Percentiles rank a stretch among this genome's conserved stretches.
Conservation (phyloP, 495 filamentous ascomycete species). For the Xylaria sp. region DNA sequence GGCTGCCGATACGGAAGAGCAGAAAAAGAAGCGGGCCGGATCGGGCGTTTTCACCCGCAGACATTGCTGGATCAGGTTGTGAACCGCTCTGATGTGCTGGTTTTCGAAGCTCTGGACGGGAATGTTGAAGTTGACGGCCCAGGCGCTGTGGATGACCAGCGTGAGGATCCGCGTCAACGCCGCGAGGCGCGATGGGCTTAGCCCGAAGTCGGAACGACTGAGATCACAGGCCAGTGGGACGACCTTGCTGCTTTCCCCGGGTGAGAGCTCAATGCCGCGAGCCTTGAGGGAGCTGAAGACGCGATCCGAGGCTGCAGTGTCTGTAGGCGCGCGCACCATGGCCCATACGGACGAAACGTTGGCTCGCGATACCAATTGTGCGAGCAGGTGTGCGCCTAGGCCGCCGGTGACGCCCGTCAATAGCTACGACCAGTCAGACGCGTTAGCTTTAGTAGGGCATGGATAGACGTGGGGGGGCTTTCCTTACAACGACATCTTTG, state of each 20-base stretch:
- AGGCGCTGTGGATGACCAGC: conserved; percentile 63
- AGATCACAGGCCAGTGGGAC: conserved; percentile 54
- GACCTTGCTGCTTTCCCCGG: conserved; percentile 43
- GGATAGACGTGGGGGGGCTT: not conserved
- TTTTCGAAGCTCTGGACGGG: conserved; percentile 47
- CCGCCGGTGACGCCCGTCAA: conserved; percentile 68
- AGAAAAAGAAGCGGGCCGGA: conserved; percentile 60
- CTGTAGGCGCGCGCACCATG: conserved; percentile 55
- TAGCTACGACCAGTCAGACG: conserved; percentile 32
- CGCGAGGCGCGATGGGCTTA: conserved; percentile 45
- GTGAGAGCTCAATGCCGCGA: conserved; percentile 27
- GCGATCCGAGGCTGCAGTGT: conserved; percentile 32
- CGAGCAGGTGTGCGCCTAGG: conserved; percentile 62
- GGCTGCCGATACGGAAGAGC: conserved; percentile 58
- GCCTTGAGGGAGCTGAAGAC: conserved; percentile 33
- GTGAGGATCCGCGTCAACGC: conserved; percentile 52
- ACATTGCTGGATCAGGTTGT: conserved; percentile 63
- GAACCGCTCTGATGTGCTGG: conserved; percentile 56
- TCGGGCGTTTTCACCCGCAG: conserved; percentile 47
- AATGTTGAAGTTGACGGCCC: conserved; percentile 66
- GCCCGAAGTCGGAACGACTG: conserved; percentile 51
- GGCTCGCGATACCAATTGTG: conserved; percentile 40
- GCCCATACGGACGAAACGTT: conserved; percentile 49
- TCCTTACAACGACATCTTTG: conserved; percentile 15
- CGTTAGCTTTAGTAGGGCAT: conserved; percentile 32